phyloP scores from a whole-genome alignment of 495 filamentous ascomycete genomes.

The Pyrenopolyporus hunteri region DNA sequence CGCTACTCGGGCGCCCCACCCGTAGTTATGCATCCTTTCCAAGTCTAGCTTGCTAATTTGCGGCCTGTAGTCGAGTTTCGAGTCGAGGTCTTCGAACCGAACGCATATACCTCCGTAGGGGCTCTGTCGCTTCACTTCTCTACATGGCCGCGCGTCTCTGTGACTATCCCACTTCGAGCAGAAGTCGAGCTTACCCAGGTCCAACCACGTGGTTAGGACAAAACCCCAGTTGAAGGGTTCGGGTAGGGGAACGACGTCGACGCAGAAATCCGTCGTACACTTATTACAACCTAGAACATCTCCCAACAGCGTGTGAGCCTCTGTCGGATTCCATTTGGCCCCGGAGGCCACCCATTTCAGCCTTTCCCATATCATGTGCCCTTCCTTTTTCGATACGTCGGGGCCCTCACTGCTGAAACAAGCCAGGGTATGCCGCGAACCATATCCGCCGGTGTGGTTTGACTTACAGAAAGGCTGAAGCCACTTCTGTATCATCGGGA shows the following conservation, averaged over 20 bases:
- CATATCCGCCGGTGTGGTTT: background rate
- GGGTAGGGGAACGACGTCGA: constrained; percentile 23
- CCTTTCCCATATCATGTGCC: constrained; percentile 29
- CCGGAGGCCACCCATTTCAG: constrained; percentile 16
- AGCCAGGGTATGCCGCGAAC: background rate
- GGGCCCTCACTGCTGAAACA: constrained; percentile 18
- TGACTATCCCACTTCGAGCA: constrained; percentile 33
- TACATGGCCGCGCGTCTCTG: constrained; percentile 12
- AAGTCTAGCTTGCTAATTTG: constrained; percentile 12
- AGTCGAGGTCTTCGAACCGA: constrained; percentile 21
- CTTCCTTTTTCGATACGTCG: constrained; percentile 29
- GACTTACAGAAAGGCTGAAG: constrained; percentile 3
- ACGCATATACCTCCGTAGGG: constrained; percentile 20
- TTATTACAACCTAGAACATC: constrained; percentile 22
- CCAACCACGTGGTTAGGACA: constrained; percentile 29
- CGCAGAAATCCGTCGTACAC: constrained; percentile 30
- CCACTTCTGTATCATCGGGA: constrained; percentile 4
- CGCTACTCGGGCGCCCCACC: constrained; percentile 8
- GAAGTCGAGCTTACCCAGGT: constrained; percentile 28
- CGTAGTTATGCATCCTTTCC: constrained; percentile 26
- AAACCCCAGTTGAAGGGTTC: constrained; percentile 35
- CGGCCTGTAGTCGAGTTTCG: constrained; percentile 12
- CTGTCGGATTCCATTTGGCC: constrained; percentile 5
- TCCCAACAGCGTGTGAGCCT: constrained; percentile 17
- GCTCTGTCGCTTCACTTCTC: background rate